Conservation (phyloP, 495 filamentous ascomycete genomes). For the Clavariopsis aquatica region DNA sequence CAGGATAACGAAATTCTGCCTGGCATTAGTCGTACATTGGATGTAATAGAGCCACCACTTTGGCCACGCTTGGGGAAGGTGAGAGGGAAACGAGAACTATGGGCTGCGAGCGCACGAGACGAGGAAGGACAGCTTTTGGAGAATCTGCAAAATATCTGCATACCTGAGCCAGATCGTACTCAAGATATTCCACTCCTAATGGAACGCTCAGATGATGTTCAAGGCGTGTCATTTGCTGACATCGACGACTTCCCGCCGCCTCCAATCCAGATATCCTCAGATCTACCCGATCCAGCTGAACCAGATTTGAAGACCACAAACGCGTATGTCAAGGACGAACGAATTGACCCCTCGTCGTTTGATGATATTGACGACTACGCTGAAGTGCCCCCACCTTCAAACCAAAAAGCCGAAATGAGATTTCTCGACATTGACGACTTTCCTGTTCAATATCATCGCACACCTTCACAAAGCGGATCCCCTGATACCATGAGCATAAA, state of each 20-base stretch:
- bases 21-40: neutral
- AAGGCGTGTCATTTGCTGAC: constrained; percentile 14
- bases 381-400: constrained; percentile 2
- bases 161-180: constrained; percentile 20
- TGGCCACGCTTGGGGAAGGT: constrained; percentile 19
- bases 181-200: constrained; percentile 21
- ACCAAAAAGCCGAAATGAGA: constrained; percentile 4
- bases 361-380: constrained; percentile 12
- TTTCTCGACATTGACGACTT: constrained; percentile 34
- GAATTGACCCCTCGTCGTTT: neutral
- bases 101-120: constrained; percentile 27
- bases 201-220: constrained; percentile 12
- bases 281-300: neutral
- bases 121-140: constrained; percentile 21
- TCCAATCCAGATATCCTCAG: constrained; percentile 7
- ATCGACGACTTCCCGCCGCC: constrained; percentile 18
- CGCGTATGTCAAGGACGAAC: neutral
- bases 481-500: neutral
- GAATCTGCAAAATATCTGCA: constrained; percentile 9
- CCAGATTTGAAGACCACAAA: neutral
- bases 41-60: neutral
- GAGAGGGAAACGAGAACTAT: constrained; percentile 28
- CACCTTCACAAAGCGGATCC: neutral
- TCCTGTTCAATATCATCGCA: constrained; percentile 2
- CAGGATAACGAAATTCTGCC: constrained; percentile 8